Evolutionary conservation across 495 filamentous ascomycete species (phyloP).

Genomic region (Xylaria flabelliformis): DNA sequence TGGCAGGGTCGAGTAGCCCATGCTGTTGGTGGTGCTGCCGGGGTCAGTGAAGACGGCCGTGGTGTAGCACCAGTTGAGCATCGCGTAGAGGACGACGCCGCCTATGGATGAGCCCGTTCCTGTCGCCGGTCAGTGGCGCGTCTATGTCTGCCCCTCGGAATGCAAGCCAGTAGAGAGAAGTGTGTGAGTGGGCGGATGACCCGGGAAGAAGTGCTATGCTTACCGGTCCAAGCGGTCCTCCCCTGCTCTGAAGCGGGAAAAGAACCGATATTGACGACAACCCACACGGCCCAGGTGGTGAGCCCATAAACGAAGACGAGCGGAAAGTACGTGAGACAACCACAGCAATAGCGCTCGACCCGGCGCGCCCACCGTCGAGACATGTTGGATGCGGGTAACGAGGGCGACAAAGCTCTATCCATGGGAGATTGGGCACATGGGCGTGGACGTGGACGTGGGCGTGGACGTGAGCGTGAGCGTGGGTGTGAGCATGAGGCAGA

Average conservation of each 20-base stretch:
- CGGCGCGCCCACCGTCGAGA: constrained; percentile 69
- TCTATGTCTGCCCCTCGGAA: background rate
- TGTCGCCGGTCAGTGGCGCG: constrained; percentile 32
- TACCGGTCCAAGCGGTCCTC: constrained; percentile 67
- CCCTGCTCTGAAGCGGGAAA: constrained; percentile 57
- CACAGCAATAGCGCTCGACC: constrained; percentile 85
- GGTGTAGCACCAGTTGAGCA: constrained; percentile 88
- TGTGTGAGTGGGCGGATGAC: background rate
- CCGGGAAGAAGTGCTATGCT: constrained; percentile 26
- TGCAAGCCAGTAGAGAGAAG: background rate
- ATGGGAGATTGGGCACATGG: constrained; percentile 20
- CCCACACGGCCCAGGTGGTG: constrained; percentile 90
- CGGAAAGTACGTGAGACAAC: constrained; percentile 81
- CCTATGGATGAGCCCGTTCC: constrained; percentile 56
- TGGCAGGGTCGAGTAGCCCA: constrained; percentile 60
- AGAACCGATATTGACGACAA: constrained; percentile 75
- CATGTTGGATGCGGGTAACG: constrained; percentile 44
- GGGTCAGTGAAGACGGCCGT: constrained; percentile 91
- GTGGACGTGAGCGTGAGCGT: constrained; percentile 13
- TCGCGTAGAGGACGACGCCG: constrained; percentile 73
- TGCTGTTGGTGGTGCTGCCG: constrained; percentile 64
- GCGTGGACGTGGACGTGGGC: constrained; percentile 20
- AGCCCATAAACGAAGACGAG: constrained; percentile 86
- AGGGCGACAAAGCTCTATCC: constrained; percentile 38
- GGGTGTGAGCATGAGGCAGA: constrained; percentile 20